Percentiles rank a stretch among this genome's conserved stretches.
phyloP scores from a whole-genome alignment of 805 yeast species.

The Saccharomyces mikatae region DNA sequence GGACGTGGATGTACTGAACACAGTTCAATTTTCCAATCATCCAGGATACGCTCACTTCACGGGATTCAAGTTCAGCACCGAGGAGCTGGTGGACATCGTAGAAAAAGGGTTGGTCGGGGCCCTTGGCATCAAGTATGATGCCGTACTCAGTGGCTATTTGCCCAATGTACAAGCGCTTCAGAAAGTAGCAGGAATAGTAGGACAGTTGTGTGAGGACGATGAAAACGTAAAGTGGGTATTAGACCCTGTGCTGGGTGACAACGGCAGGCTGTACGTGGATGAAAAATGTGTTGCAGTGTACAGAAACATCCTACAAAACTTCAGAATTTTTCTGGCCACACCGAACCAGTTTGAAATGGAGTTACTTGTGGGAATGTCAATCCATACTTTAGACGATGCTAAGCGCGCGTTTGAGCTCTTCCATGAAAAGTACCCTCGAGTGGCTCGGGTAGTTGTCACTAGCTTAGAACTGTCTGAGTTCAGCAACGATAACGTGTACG shows the following conservation, averaged over 20 bases:
- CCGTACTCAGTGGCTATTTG: constrained; percentile 71
- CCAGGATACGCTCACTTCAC: constrained; percentile 73
- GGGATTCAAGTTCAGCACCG: constrained; percentile 46
- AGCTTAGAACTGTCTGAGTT: constrained; percentile 34
- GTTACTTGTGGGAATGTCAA: constrained; percentile 40
- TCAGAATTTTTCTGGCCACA: constrained; percentile 44
- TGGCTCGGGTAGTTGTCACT: constrained; percentile 50
- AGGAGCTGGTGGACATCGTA: constrained; percentile 39
- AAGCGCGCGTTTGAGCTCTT: constrained; percentile 36
- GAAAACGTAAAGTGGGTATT: constrained; percentile 48
- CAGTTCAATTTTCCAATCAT: constrained; percentile 85
- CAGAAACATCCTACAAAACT: constrained; percentile 37
- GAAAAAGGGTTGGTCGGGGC: constrained; percentile 48
- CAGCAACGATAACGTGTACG: not conserved
- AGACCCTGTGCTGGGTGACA: constrained; percentile 92
- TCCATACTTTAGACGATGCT: constrained; percentile 34
- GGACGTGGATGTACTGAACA: constrained; percentile 87
- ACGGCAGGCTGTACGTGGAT: constrained; percentile 71
- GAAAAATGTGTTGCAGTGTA: constrained; percentile 47
- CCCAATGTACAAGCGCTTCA: constrained; percentile 53
- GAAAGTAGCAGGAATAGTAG: constrained; percentile 39
- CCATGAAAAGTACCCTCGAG: constrained; percentile 35
- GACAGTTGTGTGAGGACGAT: constrained; percentile 23
- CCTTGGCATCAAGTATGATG: constrained; percentile 45
- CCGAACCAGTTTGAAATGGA: constrained; percentile 77